A percentile compares a stretch with the other conserved stretches of the same genome.
Evolutionary conservation across 108 stramenopile species (phyloP).

Genomic region (Cyclotella choctawhatcheeana): DNA sequence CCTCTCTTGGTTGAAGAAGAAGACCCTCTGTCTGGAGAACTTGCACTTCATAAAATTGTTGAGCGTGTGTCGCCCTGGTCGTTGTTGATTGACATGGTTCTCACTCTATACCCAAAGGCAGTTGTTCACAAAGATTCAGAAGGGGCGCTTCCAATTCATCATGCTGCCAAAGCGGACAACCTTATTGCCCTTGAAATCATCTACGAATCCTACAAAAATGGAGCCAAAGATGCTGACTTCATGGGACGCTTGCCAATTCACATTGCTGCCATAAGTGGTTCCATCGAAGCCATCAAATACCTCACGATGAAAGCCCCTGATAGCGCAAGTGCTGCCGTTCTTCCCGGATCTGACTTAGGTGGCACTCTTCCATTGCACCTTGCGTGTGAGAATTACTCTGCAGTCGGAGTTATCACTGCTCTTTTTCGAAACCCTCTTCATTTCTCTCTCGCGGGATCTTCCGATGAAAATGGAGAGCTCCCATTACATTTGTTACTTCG

Average conservation of each 20-base stretch:
- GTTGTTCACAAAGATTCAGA: slow-evolving; percentile 84
- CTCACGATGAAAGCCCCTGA: slow-evolving; percentile 79
- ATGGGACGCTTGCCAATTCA: slow-evolving; percentile 86
- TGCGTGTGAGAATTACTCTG: slow-evolving; percentile 83
- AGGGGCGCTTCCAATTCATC: slow-evolving; percentile 90
- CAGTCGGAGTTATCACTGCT: slow-evolving; percentile 87
- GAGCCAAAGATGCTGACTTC: slow-evolving; percentile 80
- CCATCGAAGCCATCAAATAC: slow-evolving; percentile 87
- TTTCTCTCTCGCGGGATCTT: slow-evolving; percentile 82
- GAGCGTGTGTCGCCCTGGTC: slow-evolving; percentile 83
- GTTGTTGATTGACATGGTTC: slow-evolving; percentile 85
- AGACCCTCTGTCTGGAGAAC: slow-evolving; percentile 76
- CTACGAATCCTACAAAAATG: slow-evolving; percentile 89
- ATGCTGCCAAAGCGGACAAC: slow-evolving; percentile 84
- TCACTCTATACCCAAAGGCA: slow-evolving; percentile 88
- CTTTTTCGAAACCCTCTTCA: slow-evolving; percentile 68
- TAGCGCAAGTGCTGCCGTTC: slow-evolving; percentile 78
- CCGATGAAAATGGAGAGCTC: slow-evolving; percentile 88
- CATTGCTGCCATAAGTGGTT: slow-evolving; percentile 86
- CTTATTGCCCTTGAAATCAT: slow-evolving; percentile 85
- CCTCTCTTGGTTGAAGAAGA: slow-evolving; percentile 82
- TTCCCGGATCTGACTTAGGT: slow-evolving; percentile 76
- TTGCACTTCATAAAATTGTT: slow-evolving; percentile 86
- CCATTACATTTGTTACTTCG: slow-evolving; percentile 87
- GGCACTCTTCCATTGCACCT: slow-evolving; percentile 86